A percentile compares a stretch with the other conserved stretches of the same genome.
These are phyloP conservation scores for Colletotrichum sansevieriae DNA, from an alignment of 2,329 filamentous ascomycete species.

Conservation along the genomic window DNA sequence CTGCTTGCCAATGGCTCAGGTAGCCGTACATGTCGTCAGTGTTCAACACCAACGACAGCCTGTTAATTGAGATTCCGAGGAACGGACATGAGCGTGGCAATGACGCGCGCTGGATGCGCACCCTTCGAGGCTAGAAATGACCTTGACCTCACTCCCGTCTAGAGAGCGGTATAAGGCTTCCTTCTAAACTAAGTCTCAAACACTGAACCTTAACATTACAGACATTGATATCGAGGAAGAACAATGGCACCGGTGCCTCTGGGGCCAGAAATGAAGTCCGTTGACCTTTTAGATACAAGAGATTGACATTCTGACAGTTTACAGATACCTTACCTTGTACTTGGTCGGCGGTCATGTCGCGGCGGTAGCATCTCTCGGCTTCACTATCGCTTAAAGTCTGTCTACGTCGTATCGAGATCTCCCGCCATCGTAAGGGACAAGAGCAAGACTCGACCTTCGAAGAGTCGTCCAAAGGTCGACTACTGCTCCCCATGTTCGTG, in stretches of 20 bases:
- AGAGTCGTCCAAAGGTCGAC: conserved; percentile 47
- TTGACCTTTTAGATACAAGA: neutral
- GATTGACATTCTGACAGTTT: conserved; percentile 34
- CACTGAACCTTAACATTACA: neutral
- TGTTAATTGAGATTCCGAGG: conserved; percentile 35
- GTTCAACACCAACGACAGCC: conserved; percentile 12
- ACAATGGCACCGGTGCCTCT: conserved; percentile 46
- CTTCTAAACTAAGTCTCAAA: neutral
- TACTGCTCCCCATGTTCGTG: conserved; percentile 54
- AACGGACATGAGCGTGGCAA: conserved; percentile 29
- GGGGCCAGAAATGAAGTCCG: conserved; percentile 44
- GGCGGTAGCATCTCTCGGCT: conserved; percentile 40
- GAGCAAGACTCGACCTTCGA: conserved; percentile 45
- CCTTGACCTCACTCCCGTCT: conserved; percentile 1
- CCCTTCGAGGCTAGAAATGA: neutral
- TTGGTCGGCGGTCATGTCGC: conserved; percentile 43
- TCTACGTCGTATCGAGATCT: conserved; percentile 46
- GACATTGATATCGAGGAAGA: neutral
- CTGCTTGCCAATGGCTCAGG: neutral
- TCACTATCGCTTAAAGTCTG: conserved; percentile 45
- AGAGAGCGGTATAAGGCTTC: neutral
- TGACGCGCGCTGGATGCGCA: conserved; percentile 32
- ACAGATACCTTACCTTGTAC: conserved; percentile 40
- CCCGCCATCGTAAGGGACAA: conserved; percentile 53
- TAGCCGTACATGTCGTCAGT: conserved; percentile 27